Base-by-base conservation (phyloP, 2,329 filamentous ascomycete species). In the Camptophora hylomeconis region DNA sequence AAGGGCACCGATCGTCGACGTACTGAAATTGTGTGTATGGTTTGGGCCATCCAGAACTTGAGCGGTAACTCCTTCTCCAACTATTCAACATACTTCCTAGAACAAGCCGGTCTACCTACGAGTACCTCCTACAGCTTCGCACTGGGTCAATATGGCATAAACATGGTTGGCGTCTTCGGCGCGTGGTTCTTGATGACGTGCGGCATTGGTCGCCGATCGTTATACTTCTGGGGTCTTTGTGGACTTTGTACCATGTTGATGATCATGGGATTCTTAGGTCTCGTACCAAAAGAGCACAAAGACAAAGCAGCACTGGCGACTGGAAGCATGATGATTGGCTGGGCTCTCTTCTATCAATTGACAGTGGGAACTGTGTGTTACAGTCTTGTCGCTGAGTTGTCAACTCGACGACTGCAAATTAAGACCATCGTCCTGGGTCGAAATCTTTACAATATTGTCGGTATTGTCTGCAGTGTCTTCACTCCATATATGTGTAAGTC, bases 401-500 rank as follows among this genome's bases (percentile, higher is more conserved):
- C 82, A 0, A 83, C 82, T 0, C 72, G 80, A 9, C 70, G 84
- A 2, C 65, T 94, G 18, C 79, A 86, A 48, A 86, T 92, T 60
- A 93, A 93, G 62, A 92, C 86, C 0, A 79, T 92, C 13, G 84
- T 89, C 1, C 67, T 93, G 2, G 83, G 80, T 2, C 77, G 84
- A 31, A 80, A 82, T 43, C 59, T 83, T 24, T 80, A 80, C 63
- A 86, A 89, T 46, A 60, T 92, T 28, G 79, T 86, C 23, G 77
- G 71, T 39, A 92, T 94, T 41, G 58, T 92, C 45, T 81, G 75
- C 48, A 76, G 73, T 28, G 77, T 92, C 3, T 56, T 93, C 21
- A 92, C 82, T 0, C 84, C 84, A 0, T 92, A 92, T 57, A 93
- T 93, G 84, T 67, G n/a, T n/a, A n/a, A n/a, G n/a, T n/a, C n/a